Percentiles rank a stretch among this genome's conserved stretches.
These are phyloP conservation scores for Metarhizium robertsii DNA, from an alignment of 2,329 filamentous ascomycete species.

Conservation along the genomic window DNA sequence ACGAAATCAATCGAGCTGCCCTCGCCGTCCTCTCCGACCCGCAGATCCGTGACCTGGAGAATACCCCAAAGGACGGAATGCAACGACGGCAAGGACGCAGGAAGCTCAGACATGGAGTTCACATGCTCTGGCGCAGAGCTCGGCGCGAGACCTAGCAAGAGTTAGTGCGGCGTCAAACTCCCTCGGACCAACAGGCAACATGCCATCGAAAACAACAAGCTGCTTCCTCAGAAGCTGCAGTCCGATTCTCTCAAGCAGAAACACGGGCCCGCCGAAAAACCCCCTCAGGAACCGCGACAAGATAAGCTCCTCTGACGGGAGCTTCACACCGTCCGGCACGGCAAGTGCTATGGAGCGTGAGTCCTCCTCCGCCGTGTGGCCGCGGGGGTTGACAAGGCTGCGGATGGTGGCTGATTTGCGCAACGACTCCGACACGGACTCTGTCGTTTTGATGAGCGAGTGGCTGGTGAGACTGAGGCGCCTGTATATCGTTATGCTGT, in stretches of 20 bases:
- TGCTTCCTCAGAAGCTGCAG: slow-evolving; percentile 8
- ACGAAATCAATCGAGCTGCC: slow-evolving; percentile 19
- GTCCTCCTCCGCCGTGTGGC: slow-evolving; percentile 12
- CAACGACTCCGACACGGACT: slow-evolving; percentile 12
- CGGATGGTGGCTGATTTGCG: slow-evolving; percentile 14
- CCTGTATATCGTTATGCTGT: neutral
- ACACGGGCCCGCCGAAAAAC: slow-evolving; percentile 21
- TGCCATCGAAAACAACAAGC: neutral
- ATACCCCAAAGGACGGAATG: neutral
- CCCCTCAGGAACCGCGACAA: slow-evolving; percentile 18
- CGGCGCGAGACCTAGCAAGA: too few relatives aligned
- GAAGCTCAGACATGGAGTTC: neutral
- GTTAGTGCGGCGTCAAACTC: too few relatives aligned
- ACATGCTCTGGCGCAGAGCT: neutral
- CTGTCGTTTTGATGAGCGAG: slow-evolving; percentile 9
- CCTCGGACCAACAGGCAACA: neutral
- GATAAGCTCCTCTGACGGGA: slow-evolving; percentile 15
- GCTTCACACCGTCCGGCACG: too few relatives aligned
- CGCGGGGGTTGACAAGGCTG: slow-evolving; percentile 15
- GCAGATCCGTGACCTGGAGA: neutral
- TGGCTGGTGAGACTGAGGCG: neutral
- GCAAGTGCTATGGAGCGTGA: slow-evolving; percentile 7
- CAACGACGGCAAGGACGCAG: neutral
- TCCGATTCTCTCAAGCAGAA: slow-evolving; percentile 15
- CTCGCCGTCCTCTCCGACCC: neutral